Conservation (phyloP, 1,284 basidiomycete species). For the Puccinia coronata region DNA sequence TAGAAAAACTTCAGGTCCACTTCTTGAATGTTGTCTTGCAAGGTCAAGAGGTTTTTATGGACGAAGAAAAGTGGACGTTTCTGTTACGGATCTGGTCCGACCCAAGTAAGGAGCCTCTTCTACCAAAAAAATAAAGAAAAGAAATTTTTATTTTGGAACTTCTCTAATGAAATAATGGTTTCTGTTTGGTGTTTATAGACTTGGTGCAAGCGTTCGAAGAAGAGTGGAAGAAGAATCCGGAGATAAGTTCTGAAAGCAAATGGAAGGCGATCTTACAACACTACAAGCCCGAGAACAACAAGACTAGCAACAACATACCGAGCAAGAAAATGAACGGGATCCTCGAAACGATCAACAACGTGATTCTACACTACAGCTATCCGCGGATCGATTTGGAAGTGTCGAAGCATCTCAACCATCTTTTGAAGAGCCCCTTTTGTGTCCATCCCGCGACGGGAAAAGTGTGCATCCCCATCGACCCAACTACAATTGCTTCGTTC, state of each 20-base stretch:
- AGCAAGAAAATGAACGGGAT: slow-evolving; percentile 28
- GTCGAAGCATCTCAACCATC: slow-evolving; percentile 93
- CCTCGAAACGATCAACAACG: slow-evolving; percentile 64
- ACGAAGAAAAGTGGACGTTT: slow-evolving; percentile 71
- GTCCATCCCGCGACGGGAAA: slow-evolving; percentile 87
- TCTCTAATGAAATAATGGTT: background rate
- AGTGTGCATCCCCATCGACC: slow-evolving; percentile 90
- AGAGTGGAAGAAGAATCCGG: background rate
- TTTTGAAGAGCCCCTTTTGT: slow-evolving; percentile 96
- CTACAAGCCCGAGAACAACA: background rate
- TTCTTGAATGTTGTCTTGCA: slow-evolving; percentile 74
- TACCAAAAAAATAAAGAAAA: background rate
- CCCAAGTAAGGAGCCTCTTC: slow-evolving; percentile 57
- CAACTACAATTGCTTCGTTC: slow-evolving; percentile 74
- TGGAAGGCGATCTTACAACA: slow-evolving; percentile 2
- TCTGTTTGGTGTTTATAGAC: background rate
- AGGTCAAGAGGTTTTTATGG: slow-evolving; percentile 83
- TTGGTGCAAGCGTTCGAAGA: background rate
- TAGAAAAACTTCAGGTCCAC: slow-evolving; percentile 64
- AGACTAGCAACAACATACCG: background rate
- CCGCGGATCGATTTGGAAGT: slow-evolving; percentile 96
- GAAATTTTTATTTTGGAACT: background rate
- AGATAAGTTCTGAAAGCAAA: background rate
- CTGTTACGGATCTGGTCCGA: slow-evolving; percentile 78
- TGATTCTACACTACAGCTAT: slow-evolving; percentile 92